phyloP scores from a whole-genome alignment of 2,329 filamentous ascomycete genomes.

The Paradendryphiella salina region DNA sequence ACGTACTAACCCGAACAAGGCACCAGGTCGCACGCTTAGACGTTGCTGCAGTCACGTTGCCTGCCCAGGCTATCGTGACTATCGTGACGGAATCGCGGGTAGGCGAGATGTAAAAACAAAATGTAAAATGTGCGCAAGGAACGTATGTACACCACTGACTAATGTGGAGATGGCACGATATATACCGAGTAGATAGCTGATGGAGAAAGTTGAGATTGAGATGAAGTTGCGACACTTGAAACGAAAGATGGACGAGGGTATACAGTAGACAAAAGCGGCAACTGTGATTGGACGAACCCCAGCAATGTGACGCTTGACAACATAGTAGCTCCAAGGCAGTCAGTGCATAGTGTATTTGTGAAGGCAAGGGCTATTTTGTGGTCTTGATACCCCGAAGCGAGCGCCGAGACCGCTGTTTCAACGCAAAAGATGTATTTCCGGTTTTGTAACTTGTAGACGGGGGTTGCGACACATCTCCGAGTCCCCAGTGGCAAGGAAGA shows the following conservation, averaged over 20 bases:
- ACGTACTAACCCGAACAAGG: conserved; percentile 1
- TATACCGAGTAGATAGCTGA: conserved; percentile 1
- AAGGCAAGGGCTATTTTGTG: neutral
- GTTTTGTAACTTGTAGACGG: neutral
- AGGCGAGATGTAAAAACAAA: neutral
- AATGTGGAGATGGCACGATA: neutral
- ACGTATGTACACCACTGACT: too few species aligned
- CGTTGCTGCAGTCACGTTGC: neutral
- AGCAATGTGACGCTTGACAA: neutral
- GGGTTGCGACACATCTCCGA: neutral
- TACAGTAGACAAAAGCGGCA: neutral
- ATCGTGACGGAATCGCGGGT: neutral
- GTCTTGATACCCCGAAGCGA: neutral
- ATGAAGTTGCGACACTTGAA: conserved; percentile 2
- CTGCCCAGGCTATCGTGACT: neutral
- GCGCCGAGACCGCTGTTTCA: too few species aligned
- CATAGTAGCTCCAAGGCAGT: neutral
- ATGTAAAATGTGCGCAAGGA: neutral
- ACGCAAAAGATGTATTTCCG: neutral
- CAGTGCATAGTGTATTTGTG: neutral
- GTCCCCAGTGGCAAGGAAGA: neutral
- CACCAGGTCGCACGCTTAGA: neutral
- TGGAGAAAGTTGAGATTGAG: neutral
- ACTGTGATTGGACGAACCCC: conserved; percentile 3
- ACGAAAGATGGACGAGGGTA: conserved; percentile 7